Conservation (phyloP, 2,329 filamentous ascomycete genomes). For the Monilinia aucupariae region DNA sequence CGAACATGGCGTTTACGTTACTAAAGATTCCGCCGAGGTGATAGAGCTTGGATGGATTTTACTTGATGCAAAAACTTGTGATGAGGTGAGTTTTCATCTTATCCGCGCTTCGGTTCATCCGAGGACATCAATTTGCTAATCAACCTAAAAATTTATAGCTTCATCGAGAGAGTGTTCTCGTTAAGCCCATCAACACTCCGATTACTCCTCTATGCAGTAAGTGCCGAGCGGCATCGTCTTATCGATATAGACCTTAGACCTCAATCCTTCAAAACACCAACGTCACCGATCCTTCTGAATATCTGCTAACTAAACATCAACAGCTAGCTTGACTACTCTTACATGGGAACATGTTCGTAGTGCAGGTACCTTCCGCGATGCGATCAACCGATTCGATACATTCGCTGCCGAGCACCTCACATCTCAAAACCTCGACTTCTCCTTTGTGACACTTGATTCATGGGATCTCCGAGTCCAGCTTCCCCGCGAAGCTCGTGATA, state of each 20-base stretch:
- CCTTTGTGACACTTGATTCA: slow-evolving; percentile 95
- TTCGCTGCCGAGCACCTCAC: slow-evolving; percentile 90
- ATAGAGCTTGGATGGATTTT: slow-evolving; percentile 99
- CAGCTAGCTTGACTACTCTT: slow-evolving; percentile 92
- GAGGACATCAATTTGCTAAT: slow-evolving; percentile 23
- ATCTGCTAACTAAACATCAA: slow-evolving; percentile 27
- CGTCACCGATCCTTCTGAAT: slow-evolving; percentile 8
- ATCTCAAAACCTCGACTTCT: slow-evolving; percentile 89
- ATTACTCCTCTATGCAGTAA: slow-evolving; percentile 98
- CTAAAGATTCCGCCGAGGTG: slow-evolving; percentile 97
- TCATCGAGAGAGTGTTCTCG: slow-evolving; percentile 89
- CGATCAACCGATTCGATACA: slow-evolving; percentile 87
- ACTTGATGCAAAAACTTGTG: slow-evolving; percentile 82
- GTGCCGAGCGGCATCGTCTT: slow-evolving; percentile 40
- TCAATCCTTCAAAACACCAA: not conserved
- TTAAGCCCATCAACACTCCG: slow-evolving; percentile 97
- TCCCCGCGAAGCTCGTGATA: slow-evolving; percentile 94
- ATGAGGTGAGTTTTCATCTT: slow-evolving; percentile 63
- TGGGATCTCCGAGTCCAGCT: slow-evolving; percentile 98
- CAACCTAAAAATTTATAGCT: slow-evolving; percentile 52
- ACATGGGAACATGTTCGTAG: slow-evolving; percentile 99
- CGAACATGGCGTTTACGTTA: slow-evolving; percentile 98
- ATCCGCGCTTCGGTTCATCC: slow-evolving; percentile 10
- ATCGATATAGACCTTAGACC: not conserved
- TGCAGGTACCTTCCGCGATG: slow-evolving; percentile 94